Base-by-base conservation (phyloP, 2,329 filamentous ascomycete species). In the Hypoxylon rubiginosum region DNA sequence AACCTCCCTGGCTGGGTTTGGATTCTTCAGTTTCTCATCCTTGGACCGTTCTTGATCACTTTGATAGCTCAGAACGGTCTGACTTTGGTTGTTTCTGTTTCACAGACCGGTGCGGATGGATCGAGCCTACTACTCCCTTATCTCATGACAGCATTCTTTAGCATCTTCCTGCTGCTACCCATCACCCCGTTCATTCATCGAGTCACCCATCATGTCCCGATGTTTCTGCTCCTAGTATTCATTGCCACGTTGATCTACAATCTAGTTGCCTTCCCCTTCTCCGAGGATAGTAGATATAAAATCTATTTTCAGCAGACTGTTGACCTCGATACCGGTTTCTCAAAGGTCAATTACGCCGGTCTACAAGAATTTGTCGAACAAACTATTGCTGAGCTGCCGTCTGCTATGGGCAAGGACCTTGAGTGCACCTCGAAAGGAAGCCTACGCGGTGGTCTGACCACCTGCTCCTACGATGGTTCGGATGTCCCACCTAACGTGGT, bases 251-350 rank as follows among this genome's bases (percentile, higher is more conserved):
- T 97, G 28, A 86, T 94, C 60, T 98, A 97, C 82, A 97, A 97
- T 75, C 86, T 97, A 4, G 81, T 88, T 2, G 92, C 92, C 1
- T 97, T 97, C 78, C 96, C 96, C 0, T 98, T 98, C 79, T 96
- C 93, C 0, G 81, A 87, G 21, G 85, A 89, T 64, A 92, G 90
- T 76, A 88, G 93, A 39, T 88, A 97, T 78, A 98, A 98, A 79
- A 85, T 95, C 51, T 97, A 90, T 79, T 97, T 98, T 78, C 83
- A 92, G 53, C 94, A 99, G 77, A 87, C 87, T 9, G 83, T 97
- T 51, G 88, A 97, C 70, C 85, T 97, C 9, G 91, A 92, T 70
- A 88, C 85, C 3, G 90, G 90, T n/a, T 81, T 84, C 13, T 93
- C 93, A 70, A 83, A 81, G 1, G 91, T 94, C 43, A 88, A 88